Percentiles rank a stretch among this genome's conserved stretches.
Conservation (phyloP, 2,329 filamentous ascomycete species). For the Penicillium oxalicum region DNA sequence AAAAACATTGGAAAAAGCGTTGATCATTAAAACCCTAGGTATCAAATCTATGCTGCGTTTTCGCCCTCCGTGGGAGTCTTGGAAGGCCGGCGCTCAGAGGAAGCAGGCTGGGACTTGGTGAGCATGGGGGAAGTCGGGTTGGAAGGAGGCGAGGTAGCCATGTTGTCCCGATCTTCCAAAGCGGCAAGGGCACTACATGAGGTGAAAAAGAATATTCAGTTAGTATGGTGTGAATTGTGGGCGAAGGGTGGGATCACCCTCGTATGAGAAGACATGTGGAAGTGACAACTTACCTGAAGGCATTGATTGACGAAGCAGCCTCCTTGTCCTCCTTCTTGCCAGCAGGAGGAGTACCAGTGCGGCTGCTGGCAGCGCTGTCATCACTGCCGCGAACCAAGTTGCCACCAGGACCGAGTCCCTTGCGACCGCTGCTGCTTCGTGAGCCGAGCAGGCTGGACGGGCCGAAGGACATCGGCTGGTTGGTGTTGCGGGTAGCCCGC, state of each 20-base stretch:
- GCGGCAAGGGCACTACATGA: slow-evolving; percentile 41
- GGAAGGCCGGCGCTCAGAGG: slow-evolving; percentile 39
- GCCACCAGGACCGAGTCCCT: slow-evolving; percentile 64
- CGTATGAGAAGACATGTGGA: neutral
- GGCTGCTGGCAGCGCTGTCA: slow-evolving; percentile 80
- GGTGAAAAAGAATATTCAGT: slow-evolving; percentile 3
- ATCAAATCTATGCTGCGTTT: slow-evolving; percentile 37
- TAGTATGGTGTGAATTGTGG: neutral
- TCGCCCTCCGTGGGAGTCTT: slow-evolving; percentile 39
- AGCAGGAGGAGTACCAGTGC: slow-evolving; percentile 78
- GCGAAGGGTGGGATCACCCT: neutral
- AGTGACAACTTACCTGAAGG: slow-evolving; percentile 67
- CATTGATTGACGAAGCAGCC: slow-evolving; percentile 70
- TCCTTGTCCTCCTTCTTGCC: slow-evolving; percentile 57
- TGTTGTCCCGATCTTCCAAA: slow-evolving; percentile 42
- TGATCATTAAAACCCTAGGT: slow-evolving; percentile 35
- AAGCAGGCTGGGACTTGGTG: slow-evolving; percentile 42
- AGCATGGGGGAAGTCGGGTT: slow-evolving; percentile 44
- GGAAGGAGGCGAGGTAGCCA: slow-evolving; percentile 45
- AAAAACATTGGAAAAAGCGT: slow-evolving; percentile 26
- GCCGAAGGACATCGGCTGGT: slow-evolving; percentile 62
- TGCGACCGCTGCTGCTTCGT: slow-evolving; percentile 82
- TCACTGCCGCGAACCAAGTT: slow-evolving; percentile 68
- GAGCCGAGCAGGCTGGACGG: slow-evolving; percentile 81
- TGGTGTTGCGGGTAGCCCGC: slow-evolving; percentile 55